Conservation (phyloP, 2,329 filamentous ascomycete genomes). For the Fusarium chaquense region DNA sequence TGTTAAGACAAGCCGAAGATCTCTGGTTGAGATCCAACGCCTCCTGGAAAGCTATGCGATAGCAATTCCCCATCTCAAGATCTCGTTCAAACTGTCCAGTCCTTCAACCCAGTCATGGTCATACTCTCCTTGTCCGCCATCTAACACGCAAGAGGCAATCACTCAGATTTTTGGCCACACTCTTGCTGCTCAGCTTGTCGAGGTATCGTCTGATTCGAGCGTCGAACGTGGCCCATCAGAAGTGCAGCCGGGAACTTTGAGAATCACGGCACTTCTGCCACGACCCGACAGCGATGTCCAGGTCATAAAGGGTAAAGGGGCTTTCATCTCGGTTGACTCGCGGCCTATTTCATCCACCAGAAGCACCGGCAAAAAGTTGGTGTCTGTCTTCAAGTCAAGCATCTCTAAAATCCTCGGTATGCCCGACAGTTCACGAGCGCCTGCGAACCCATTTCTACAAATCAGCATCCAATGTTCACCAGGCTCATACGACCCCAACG, state of each 20-base stretch:
- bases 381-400: slow-evolving; percentile 64
- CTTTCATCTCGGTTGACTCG: slow-evolving; percentile 76
- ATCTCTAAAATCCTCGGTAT: slow-evolving; percentile 53
- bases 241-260: slow-evolving; percentile 6
- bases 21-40: slow-evolving; percentile 67
- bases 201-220: slow-evolving; percentile 49
- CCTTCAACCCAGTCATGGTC: slow-evolving; percentile 66
- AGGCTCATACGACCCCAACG: slow-evolving; percentile 76
- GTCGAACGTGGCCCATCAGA: background rate
- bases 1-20: slow-evolving; percentile 69
- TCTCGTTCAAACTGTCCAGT: slow-evolving; percentile 71
- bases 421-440: slow-evolving; percentile 42
- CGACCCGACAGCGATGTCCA: slow-evolving; percentile 59
- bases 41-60: slow-evolving; percentile 74
- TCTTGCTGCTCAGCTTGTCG: slow-evolving; percentile 66
- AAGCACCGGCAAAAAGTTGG: slow-evolving; percentile 71
- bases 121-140: slow-evolving; percentile 68
- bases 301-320: slow-evolving; percentile 60
- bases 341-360: slow-evolving; percentile 69
- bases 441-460: slow-evolving; percentile 70
- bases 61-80: slow-evolving; percentile 70
- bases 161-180: slow-evolving; percentile 72
- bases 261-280: slow-evolving; percentile 65
- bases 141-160: slow-evolving; percentile 67
- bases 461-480: slow-evolving; percentile 72